Evolutionary conservation across 2,329 filamentous ascomycete species (phyloP).

Genomic region (Aschersonia sp.): DNA sequence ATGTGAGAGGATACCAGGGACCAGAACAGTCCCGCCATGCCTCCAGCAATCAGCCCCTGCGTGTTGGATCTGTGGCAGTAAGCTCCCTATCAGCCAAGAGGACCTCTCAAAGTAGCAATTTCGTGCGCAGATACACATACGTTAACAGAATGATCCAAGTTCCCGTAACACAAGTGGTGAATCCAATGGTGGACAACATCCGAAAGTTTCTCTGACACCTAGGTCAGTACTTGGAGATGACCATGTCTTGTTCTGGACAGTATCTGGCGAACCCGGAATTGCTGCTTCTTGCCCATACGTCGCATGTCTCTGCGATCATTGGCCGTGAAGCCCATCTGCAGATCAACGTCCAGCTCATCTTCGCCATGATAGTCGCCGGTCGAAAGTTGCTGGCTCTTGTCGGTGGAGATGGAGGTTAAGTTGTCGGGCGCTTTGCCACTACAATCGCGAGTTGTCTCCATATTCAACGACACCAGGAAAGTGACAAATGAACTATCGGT

Average conservation of each 20-base stretch:
- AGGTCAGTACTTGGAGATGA: not conserved
- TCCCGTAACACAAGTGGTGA: conserved; percentile 29
- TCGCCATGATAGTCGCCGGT: not conserved
- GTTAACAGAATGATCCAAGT: conserved; percentile 27
- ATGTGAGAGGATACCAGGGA: conserved; percentile 6
- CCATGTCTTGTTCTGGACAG: not conserved
- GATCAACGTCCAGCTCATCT: conserved; percentile 2
- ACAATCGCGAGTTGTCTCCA: not conserved
- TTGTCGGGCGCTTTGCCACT: not conserved
- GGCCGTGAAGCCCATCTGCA: conserved; percentile 5
- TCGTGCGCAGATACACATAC: conserved; percentile 18
- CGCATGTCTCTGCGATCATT: conserved; percentile 9
- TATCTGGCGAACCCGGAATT: conserved; percentile 4
- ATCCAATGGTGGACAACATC: conserved; percentile 30
- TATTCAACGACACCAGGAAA: not conserved
- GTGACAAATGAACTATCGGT: not conserved
- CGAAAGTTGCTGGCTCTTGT: not conserved
- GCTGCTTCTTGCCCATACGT: conserved; percentile 10
- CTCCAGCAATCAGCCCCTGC: conserved; percentile 7
- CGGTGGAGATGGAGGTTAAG: not conserved
- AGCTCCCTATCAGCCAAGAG: not conserved
- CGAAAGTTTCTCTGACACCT: conserved; percentile 24
- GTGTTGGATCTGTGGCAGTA: conserved; percentile 12
- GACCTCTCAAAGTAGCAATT: not conserved
- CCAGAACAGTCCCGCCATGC: conserved; percentile 8